Conservation (phyloP, 2,329 filamentous ascomycete genomes). For the Xylaria sp. region DNA sequence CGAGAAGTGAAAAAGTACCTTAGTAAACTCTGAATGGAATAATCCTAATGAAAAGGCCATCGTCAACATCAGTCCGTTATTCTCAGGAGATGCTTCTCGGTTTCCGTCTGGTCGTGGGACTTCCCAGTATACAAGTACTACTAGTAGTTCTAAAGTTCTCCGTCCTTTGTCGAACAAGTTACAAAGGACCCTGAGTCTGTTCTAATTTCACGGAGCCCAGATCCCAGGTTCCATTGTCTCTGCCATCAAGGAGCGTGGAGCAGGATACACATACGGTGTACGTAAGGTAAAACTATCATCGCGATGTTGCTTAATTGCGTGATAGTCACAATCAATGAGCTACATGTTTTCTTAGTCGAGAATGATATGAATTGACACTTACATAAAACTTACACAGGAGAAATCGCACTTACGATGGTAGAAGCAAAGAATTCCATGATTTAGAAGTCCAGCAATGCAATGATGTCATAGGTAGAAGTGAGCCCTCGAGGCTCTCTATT, state of each 20-base stretch:
- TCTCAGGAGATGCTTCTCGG: too few species aligned
- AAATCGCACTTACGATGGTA: neutral
- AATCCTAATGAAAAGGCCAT: neutral
- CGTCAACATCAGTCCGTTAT: too few species aligned
- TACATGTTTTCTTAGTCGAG: neutral
- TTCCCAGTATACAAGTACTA: neutral
- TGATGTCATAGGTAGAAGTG: slow-evolving; percentile 24
- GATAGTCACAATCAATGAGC: too few species aligned
- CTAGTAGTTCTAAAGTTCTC: neutral
- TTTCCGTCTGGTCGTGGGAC: neutral
- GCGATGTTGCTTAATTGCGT: too few species aligned
- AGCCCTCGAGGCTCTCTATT: neutral
- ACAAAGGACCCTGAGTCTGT: neutral
- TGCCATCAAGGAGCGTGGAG: neutral
- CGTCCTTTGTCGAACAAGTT: neutral
- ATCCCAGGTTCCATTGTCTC: neutral
- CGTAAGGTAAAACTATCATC: too few species aligned
- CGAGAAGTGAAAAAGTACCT: neutral
- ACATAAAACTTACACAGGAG: neutral
- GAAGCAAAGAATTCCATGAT: neutral
- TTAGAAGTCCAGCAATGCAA: neutral
- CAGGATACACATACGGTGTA: too few species aligned
- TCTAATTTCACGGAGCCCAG: neutral
- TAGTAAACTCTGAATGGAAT: neutral
- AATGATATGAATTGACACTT: neutral